Base-by-base conservation (phyloP, 768 basidiomycete genomes). In the Heimioporus sp. region DNA sequence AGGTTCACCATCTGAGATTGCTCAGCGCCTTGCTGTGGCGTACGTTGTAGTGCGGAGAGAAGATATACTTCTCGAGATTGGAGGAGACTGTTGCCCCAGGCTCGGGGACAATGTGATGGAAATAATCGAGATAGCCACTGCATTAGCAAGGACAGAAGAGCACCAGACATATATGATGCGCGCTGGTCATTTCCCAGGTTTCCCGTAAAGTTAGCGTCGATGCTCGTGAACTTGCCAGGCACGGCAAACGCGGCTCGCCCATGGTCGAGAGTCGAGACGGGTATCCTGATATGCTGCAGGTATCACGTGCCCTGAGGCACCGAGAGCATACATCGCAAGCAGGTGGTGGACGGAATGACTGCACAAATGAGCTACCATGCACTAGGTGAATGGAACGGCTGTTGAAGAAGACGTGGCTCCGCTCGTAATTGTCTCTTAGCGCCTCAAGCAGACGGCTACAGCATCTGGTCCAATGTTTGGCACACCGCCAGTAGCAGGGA, bases 31-130 rank as follows among this genome's bases (percentile, higher is more conserved):
- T 51, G 57, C 32, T 46, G 45, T 1, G 61, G 55, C 0, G 61
- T 55, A 11, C 68, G 51, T 86, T 87, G 46, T 71, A 77, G 41
- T 74, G 67, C 5, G 57, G 49, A 15, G 82, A 80, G 58, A 89
- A 85, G 10, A 90, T 54, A 51, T 80, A 87, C 36, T 81, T 76
- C 53, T 89, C 85, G n/a, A 89, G 58, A 0, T 76, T 68, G 2
- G 60, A 61, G 10, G 69, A 59, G n/a, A 74, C 67, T 15, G 49
- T 62, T 1, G 55, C 63, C 13, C 54, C 61, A 0, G 66, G 68
- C 16, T 65, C 58, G 13, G 68, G 67, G 28, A 69, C 63, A 46
- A 60, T 56, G 15, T 55, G 59, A 19, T 63, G 63, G 51, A 69
- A 69, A 46, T 69, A 71, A 15, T 69, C 53, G 10, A 69, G 58